Conservation (phyloP, 2,329 filamentous ascomycete genomes). For the Colletotrichum acutatum region DNA sequence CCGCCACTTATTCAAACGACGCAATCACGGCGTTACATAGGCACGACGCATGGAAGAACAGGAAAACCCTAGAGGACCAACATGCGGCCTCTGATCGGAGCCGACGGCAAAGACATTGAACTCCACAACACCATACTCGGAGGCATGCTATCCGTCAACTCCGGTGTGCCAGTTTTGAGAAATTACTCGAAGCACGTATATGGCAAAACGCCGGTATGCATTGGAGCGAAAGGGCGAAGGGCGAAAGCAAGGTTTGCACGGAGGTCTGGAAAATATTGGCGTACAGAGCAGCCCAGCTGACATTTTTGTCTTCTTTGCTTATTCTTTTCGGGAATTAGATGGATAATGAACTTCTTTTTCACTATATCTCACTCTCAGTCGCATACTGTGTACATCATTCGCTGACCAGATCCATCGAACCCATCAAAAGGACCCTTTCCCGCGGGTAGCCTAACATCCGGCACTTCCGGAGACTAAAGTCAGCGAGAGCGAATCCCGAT, state of each 20-base stretch:
- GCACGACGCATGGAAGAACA: background rate
- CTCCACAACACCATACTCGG: background rate
- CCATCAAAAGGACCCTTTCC: background rate
- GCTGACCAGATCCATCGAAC: background rate
- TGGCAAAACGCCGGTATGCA: background rate
- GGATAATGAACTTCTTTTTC: background rate
- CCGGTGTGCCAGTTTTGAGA: background rate
- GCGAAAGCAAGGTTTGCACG: background rate
- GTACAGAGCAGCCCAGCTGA: slow-evolving; percentile 8
- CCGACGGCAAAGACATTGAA: slow-evolving; percentile 10
- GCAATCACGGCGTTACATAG: slow-evolving; percentile 13
- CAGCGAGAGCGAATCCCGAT: background rate
- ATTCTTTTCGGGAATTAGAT: background rate
- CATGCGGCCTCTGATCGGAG: background rate
- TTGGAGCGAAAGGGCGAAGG: background rate
- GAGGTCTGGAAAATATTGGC: background rate
- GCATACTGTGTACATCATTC: background rate
- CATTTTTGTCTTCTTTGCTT: slow-evolving; percentile 7
- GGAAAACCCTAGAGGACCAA: background rate
- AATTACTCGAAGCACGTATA: background rate
- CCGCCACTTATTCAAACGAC: background rate
- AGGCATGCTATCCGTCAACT: background rate
- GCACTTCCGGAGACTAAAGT: slow-evolving; percentile 1
- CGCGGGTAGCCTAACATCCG: slow-evolving; percentile 8
- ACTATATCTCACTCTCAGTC: background rate